Base-by-base conservation (phyloP, 495 filamentous ascomycete genomes). In the Wilcoxina mikolae region DNA sequence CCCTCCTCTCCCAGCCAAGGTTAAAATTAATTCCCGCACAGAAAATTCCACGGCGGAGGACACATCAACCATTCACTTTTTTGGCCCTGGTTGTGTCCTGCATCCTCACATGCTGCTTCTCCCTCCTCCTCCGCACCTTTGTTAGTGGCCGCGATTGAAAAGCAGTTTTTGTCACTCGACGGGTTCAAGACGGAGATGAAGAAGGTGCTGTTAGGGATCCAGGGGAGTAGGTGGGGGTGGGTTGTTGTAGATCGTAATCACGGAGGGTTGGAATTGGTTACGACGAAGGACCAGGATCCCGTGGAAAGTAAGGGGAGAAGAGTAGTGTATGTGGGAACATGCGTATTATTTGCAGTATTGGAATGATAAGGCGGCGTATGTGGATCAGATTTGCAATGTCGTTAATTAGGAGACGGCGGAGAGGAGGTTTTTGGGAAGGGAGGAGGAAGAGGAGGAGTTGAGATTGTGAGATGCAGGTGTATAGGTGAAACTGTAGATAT, bases 301-400 rank as follows among this genome's bases (percentile, higher is more conserved):
- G 85, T 95, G 15, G 78, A 90, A 4, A 82, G 81, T 12, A 82
- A 84, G 54, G 88, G 80, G 68, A 73, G 76, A 49, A 86, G 86
- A 52, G 69, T 98, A 35, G 74, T 98, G 26, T 72, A 93, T 91
- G 67, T 98, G 91, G 91, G 91, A 98, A 73, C 87, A 90, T 75
- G 79, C 79, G 55, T 87, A 78, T 67, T 84, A 82, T 74, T 78
- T 64, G 7, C 61, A 64, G 57, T 98, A 98, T 71, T 79, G 94
- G 74, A 96, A 95, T 73, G 81, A 89, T 68, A 98, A 96, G 78
- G 87, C 85, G 51, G 85, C 93, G 68, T 98, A 98, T 73, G 91
- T 98, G 69, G 77, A 78, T 55, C 87, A 85, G 50, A 83, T 98
- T 67, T 98, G 91, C 90, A 85, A 95, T 57, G 83, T 98, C 38